Conservation (phyloP, 371 early-diverging fungal species). For the Actinomortierella wolfii region DNA sequence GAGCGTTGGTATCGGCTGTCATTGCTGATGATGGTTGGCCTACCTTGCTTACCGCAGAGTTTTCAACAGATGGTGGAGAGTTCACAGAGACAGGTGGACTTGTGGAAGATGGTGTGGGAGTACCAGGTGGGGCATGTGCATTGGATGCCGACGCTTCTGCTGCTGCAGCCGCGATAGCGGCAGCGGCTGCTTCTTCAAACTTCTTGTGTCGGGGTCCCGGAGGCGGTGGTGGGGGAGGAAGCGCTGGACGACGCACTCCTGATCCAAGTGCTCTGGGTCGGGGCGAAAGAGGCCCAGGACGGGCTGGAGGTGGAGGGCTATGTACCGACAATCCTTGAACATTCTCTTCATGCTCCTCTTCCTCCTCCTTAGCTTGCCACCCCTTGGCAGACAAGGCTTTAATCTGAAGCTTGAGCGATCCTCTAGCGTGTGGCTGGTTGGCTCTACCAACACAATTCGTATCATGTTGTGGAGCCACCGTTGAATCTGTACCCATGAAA, state of each 20-base stretch:
- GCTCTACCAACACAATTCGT: conserved; percentile 7
- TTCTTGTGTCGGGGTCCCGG: conserved; percentile 39
- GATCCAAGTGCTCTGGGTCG: conserved; percentile 16
- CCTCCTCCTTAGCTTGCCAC: conserved; percentile 39
- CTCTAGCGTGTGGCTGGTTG: conserved; percentile 22
- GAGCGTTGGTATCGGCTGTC: too few species aligned
- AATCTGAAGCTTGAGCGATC: conserved; percentile 27
- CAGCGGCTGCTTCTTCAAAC: conserved; percentile 14
- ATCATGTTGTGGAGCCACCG: too few species aligned
- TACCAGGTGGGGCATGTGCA: conserved; percentile 8
- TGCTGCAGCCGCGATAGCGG: not conserved
- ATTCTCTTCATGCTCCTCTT: conserved; percentile 40
- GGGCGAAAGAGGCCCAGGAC: conserved; percentile 4
- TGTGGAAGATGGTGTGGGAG: conserved; percentile 3
- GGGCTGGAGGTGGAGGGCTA: conserved; percentile 12
- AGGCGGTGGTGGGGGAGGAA: conserved; percentile 45
- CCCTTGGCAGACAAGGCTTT: conserved; percentile 38
- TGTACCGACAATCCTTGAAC: not conserved
- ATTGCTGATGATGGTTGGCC: too few species aligned
- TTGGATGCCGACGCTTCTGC: conserved; percentile 2
- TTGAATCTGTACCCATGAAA: too few species aligned
- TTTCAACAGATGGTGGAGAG: too few species aligned
- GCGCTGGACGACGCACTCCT: conserved; percentile 36
- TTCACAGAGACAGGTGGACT: not conserved
- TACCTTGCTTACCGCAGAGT: too few species aligned